phyloP scores from a whole-genome alignment of 2,329 filamentous ascomycete genomes.

The Massarina eburnea region DNA sequence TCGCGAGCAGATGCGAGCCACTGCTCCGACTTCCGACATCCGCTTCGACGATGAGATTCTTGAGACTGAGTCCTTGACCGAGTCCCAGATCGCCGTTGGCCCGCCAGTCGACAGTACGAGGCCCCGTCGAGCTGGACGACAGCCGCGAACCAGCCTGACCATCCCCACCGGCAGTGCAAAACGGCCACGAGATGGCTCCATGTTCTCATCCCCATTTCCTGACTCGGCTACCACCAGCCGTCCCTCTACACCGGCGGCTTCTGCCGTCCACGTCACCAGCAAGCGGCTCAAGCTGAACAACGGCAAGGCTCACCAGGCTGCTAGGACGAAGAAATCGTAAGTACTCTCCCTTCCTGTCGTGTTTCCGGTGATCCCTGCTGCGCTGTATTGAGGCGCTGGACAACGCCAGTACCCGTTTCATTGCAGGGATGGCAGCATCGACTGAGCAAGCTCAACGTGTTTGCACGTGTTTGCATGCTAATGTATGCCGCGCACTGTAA shows the following conservation, averaged over 20 bases:
- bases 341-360: slow-evolving; percentile 19
- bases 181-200: slow-evolving; percentile 31
- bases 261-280: slow-evolving; percentile 24
- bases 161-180: slow-evolving; percentile 21
- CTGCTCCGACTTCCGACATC: slow-evolving; percentile 32
- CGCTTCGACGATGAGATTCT: slow-evolving; percentile 41
- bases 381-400: slow-evolving; percentile 17
- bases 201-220: slow-evolving; percentile 34
- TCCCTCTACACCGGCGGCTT: slow-evolving; percentile 33
- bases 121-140: slow-evolving; percentile 31
- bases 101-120: slow-evolving; percentile 35
- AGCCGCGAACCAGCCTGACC: slow-evolving; percentile 18
- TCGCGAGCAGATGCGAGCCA: slow-evolving; percentile 19
- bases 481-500: slow-evolving; percentile 14
- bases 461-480: slow-evolving; percentile 30
- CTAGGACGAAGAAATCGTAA: slow-evolving; percentile 44
- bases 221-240: slow-evolving; percentile 34
- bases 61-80: slow-evolving; percentile 40
- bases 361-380: slow-evolving; percentile 12
- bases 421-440: slow-evolving; percentile 26
- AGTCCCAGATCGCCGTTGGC: slow-evolving; percentile 39
- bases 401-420: slow-evolving; percentile 28
- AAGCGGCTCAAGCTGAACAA: slow-evolving; percentile 41
- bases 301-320: slow-evolving; percentile 27
- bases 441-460: slow-evolving; percentile 38